These are phyloP conservation scores for Lactifluus hygrophoroides DNA, from an alignment of 768 basidiomycete species.

Conservation along the genomic window DNA sequence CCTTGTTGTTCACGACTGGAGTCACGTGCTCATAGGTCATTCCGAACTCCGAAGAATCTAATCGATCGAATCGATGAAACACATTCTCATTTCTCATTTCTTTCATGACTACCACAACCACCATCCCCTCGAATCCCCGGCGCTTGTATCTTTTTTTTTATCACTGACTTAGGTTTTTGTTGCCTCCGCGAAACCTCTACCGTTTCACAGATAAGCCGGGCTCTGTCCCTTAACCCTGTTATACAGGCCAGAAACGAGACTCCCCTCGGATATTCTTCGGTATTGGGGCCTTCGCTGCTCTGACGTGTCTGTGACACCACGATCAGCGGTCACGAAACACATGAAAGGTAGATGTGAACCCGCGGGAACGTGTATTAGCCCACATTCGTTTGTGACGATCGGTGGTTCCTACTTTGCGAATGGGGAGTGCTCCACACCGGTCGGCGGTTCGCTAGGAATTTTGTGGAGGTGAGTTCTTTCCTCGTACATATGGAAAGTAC, in stretches of 20 bases:
- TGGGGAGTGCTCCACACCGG: not conserved
- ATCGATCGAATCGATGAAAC: not conserved
- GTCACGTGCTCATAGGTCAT: not conserved
- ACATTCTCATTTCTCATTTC: not conserved
- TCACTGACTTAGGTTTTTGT: not conserved
- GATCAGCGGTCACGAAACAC: not conserved
- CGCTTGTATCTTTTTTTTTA: too few relatives aligned
- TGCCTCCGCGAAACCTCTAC: not conserved
- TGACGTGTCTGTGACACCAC: not conserved
- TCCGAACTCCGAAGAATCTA: constrained; percentile 1
- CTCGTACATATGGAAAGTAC: not conserved
- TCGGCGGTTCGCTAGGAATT: not conserved
- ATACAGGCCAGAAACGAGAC: not conserved
- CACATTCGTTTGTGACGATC: not conserved
- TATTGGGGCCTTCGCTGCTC: not conserved
- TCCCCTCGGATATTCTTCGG: not conserved
- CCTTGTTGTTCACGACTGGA: not conserved
- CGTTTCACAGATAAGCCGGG: not conserved
- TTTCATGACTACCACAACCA: not conserved
- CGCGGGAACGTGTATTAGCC: not conserved
- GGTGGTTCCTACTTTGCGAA: not conserved
- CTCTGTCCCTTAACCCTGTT: not conserved
- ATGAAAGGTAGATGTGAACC: not conserved
- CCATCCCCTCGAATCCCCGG: not conserved
- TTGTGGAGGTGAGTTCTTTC: not conserved